Conservation (phyloP, 2,329 filamentous ascomycete species). For the Cladosporium sp. region DNA sequence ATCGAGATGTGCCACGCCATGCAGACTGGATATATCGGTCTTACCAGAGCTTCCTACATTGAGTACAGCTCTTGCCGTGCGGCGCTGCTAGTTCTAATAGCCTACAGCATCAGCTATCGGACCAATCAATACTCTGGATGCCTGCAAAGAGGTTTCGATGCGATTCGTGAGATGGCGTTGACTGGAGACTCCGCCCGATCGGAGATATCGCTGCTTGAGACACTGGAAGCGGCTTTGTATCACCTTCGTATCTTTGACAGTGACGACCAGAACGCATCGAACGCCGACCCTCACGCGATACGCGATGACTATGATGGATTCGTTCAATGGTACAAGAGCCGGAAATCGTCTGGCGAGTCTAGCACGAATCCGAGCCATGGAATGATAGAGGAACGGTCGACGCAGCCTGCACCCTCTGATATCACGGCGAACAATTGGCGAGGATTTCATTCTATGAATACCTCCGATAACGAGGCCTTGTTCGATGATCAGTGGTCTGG, state of each 20-base stretch:
- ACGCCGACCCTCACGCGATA: background rate
- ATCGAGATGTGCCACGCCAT: slow-evolving; percentile 26
- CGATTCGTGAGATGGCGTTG: slow-evolving; percentile 32
- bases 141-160: slow-evolving; percentile 26
- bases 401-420: too few relatives aligned
- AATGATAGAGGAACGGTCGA: too few relatives aligned
- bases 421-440: too few relatives aligned
- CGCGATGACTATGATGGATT: background rate
- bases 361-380: background rate
- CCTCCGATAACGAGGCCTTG: too few relatives aligned
- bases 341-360: background rate
- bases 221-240: slow-evolving; percentile 23
- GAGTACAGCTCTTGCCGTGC: slow-evolving; percentile 36
- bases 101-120: slow-evolving; percentile 27
- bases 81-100: slow-evolving; percentile 33
- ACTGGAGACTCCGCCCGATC: slow-evolving; percentile 30
- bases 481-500: too few relatives aligned
- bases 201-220: slow-evolving; percentile 31
- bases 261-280: background rate
- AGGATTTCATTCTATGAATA: too few relatives aligned
- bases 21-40: slow-evolving; percentile 21
- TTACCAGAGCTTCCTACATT: slow-evolving; percentile 33
- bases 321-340: background rate
- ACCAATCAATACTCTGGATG: slow-evolving; percentile 22
- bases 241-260: background rate